phyloP scores from a whole-genome alignment of 345 rosid species.

The Populus tremula region DNA sequence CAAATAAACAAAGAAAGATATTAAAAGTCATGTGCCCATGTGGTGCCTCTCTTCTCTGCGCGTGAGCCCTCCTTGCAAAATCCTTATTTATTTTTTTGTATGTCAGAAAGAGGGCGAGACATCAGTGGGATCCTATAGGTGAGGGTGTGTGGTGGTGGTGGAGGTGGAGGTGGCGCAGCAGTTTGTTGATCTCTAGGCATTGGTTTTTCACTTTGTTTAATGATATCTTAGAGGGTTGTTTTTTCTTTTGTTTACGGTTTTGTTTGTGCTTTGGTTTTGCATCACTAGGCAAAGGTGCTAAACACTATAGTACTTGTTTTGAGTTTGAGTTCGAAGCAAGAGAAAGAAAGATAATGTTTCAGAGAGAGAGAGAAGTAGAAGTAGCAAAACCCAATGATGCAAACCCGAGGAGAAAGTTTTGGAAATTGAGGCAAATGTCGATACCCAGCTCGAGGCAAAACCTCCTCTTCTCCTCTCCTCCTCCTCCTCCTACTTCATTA shows the following conservation, averaged over 20 bases:
- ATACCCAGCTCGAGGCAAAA: slow-evolving; percentile 48
- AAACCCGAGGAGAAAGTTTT: slow-evolving; percentile 63
- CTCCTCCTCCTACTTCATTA: slow-evolving; percentile 11
- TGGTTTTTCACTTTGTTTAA: slow-evolving; percentile 32
- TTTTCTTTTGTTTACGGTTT: neutral
- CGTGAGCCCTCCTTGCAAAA: slow-evolving; percentile 17
- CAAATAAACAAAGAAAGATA: slow-evolving; percentile 8
- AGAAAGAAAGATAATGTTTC: slow-evolving; percentile 46
- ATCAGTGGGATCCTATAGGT: slow-evolving; percentile 32
- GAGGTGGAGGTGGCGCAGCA: slow-evolving; percentile 40
- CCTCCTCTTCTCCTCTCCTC: slow-evolving; percentile 25
- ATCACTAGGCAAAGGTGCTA: slow-evolving; percentile 10
- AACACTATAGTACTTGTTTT: slow-evolving; percentile 9
- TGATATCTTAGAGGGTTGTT: neutral
- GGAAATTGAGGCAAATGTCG: slow-evolving; percentile 78
- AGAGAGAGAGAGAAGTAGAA: slow-evolving; percentile 30
- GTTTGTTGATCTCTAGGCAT: slow-evolving; percentile 69
- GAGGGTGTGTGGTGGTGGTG: slow-evolving; percentile 20
- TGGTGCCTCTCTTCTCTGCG: slow-evolving; percentile 19
- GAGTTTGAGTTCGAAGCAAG: slow-evolving; percentile 59
- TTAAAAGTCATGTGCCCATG: slow-evolving; percentile 22
- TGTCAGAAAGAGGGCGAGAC: slow-evolving; percentile 18
- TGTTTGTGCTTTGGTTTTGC: slow-evolving; percentile 17
- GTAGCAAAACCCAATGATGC: slow-evolving; percentile 56
- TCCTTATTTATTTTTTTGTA: neutral